Base-by-base conservation (phyloP, 1,284 basidiomycete species). In the Ceratobasidium sp. region DNA sequence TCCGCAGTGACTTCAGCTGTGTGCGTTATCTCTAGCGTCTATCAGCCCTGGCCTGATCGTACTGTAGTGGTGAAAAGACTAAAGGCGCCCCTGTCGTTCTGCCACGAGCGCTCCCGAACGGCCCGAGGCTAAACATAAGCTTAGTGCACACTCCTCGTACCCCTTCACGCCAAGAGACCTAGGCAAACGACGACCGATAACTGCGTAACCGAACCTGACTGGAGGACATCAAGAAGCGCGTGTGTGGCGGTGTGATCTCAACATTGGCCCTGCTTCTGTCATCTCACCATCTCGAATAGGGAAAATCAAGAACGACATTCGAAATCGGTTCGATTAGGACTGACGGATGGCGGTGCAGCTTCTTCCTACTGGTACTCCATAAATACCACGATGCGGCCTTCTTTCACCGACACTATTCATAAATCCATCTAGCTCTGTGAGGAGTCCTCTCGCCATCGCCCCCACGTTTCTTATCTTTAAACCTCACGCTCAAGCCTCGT, bases 171-270 rank as follows among this genome's bases (percentile, higher is more conserved):
- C 23, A n/a, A 26, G 18, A 55, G 53, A 10, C 12, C 5, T 5
- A 4, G 56, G 7, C 23, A 26, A 58, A 26, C n/a, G 15, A 28
- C 23, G 56, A 58, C 20, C 15, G 56, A 58, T 46, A 46, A 46
- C 44, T 46, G 44, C 44, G 53, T 26, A 58, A 58, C 56, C 23
- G 56, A 33, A 58, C 56, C 56, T 58, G 56, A 58, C 26, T 33
- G n/a, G 20, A n/a, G 56, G 3, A 26, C 9, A 23, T 58, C 23
- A 58, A n/a, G 3, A 23, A 26, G 5, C 15, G 23, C 15, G 26
- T 4, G 5, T 26, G 23, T 5, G 56, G 56, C 56, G 28, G 56
- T 58, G 56, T 33, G 28, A 20, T 28, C 15, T 33, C 9, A 58
- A 4, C 26, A 26, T 15, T 15, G 26, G 26, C 53, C 53, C 23